Evolutionary conservation across 179 eudicot species (phyloP).

Genomic region (Kewa caespitosa): DNA sequence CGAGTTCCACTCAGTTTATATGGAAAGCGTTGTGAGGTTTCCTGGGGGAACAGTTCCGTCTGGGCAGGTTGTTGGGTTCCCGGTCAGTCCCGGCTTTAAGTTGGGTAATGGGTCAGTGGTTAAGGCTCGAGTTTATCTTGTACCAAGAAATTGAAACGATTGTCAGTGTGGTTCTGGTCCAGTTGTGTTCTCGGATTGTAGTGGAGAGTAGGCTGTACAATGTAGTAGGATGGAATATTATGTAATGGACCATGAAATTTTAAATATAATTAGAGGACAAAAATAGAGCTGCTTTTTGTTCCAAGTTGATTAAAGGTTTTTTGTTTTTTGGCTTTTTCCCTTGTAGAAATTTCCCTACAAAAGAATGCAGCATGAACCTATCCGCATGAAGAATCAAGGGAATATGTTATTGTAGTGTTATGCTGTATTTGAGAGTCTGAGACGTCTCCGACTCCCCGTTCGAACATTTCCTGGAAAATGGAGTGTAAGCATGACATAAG

Average conservation of each 20-base stretch:
- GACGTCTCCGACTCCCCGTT: too few species aligned
- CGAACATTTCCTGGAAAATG: too few species aligned
- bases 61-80: constrained; percentile 65
- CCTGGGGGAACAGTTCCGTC: constrained; percentile 37
- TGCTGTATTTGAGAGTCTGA: too few species aligned
- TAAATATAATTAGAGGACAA: neutral
- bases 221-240: constrained; percentile 2
- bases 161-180: neutral
- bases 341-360: too few species aligned
- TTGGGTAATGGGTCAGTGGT: constrained; percentile 62
- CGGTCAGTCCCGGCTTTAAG: constrained; percentile 83
- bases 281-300: neutral
- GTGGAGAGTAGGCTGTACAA: constrained; percentile 9
- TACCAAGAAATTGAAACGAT: constrained; percentile 36
- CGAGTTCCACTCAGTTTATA: constrained; percentile 63
- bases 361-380: too few species aligned
- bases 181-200: neutral
- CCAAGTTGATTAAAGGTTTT: neutral
- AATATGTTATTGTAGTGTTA: too few species aligned
- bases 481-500: too few species aligned
- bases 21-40: constrained; percentile 73
- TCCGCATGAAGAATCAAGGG: too few species aligned
- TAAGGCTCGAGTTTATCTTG: constrained; percentile 73
- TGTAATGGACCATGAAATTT: constrained; percentile 4
- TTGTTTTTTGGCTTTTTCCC: too few species aligned